Conservation (phyloP, 2,329 filamentous ascomycete genomes). For the Exophiala sideris region DNA sequence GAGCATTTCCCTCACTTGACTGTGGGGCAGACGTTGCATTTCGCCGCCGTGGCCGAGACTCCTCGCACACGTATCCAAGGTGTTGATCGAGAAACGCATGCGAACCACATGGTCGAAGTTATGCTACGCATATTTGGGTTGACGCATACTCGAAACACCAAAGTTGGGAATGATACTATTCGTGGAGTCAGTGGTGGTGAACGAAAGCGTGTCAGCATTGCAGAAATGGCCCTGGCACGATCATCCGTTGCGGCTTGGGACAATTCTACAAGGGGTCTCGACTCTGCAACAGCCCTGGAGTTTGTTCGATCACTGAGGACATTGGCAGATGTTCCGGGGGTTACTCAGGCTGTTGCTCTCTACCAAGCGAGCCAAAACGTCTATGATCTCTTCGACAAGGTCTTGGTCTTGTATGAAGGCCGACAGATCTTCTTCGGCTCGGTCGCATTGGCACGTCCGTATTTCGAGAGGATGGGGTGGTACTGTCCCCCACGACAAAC, state of each 20-base stretch:
- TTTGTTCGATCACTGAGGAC: conserved; percentile 53
- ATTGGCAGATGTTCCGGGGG: conserved; percentile 48
- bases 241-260: conserved; percentile 52
- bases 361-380: conserved; percentile 53
- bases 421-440: conserved; percentile 65
- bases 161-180: conserved; percentile 64
- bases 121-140: conserved; percentile 66
- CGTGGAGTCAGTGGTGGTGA: conserved; percentile 67
- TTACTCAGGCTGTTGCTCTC: conserved; percentile 53
- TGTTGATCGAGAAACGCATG: conserved; percentile 5
- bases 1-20: conserved; percentile 52
- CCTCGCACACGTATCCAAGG: conserved; percentile 3
- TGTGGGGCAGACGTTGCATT: conserved; percentile 52
- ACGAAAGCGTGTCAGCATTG: conserved; percentile 66
- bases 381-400: conserved; percentile 65
- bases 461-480: conserved; percentile 65
- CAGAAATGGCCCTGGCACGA: conserved; percentile 48
- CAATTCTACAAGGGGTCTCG: conserved; percentile 51
- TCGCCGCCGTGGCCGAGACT: conserved; percentile 42
- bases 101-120: conserved; percentile 6
- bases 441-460: conserved; percentile 55
- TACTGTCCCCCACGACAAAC: conserved; percentile 61
- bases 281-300: conserved; percentile 56
- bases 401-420: conserved; percentile 64
- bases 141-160: conserved; percentile 59